phyloP scores from a whole-genome alignment of 2,329 filamentous ascomycete genomes.

The Neofusicoccum sp. region DNA sequence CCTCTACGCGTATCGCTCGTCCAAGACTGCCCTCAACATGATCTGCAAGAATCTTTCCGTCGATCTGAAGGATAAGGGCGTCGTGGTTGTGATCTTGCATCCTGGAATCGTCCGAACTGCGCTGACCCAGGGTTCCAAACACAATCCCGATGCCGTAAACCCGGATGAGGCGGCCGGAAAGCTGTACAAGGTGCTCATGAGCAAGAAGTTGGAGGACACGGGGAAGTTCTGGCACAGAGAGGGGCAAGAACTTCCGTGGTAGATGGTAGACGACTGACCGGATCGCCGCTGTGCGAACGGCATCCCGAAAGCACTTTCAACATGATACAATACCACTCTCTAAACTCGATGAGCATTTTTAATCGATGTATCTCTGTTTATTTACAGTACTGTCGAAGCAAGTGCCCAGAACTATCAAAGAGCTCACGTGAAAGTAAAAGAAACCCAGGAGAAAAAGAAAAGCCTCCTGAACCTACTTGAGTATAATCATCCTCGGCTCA shows the following conservation, averaged over 20 bases:
- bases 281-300: too few species aligned
- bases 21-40: slow-evolving; percentile 46
- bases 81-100: slow-evolving; percentile 44
- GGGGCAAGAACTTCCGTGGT: slow-evolving; percentile 47
- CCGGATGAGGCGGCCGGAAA: slow-evolving; percentile 47
- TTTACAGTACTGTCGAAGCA: too few species aligned
- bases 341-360: too few species aligned
- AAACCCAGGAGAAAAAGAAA: too few species aligned
- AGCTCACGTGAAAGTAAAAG: too few species aligned
- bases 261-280: too few species aligned
- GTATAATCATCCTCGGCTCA: too few species aligned
- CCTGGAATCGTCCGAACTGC: slow-evolving; percentile 44
- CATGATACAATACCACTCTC: too few species aligned
- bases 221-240: slow-evolving; percentile 48
- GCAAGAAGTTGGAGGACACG: slow-evolving; percentile 41
- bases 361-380: too few species aligned
- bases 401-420: too few species aligned
- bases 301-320: too few species aligned
- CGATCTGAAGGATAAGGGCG: slow-evolving; percentile 40
- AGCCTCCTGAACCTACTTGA: too few species aligned
- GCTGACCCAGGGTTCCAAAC: slow-evolving; percentile 24
- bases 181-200: slow-evolving; percentile 41
- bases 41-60: slow-evolving; percentile 45
- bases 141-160: slow-evolving; percentile 38
- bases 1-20: slow-evolving; percentile 44